phyloP scores from a whole-genome alignment of 1,139 yeast genomes.

The Diutina rugosa region DNA sequence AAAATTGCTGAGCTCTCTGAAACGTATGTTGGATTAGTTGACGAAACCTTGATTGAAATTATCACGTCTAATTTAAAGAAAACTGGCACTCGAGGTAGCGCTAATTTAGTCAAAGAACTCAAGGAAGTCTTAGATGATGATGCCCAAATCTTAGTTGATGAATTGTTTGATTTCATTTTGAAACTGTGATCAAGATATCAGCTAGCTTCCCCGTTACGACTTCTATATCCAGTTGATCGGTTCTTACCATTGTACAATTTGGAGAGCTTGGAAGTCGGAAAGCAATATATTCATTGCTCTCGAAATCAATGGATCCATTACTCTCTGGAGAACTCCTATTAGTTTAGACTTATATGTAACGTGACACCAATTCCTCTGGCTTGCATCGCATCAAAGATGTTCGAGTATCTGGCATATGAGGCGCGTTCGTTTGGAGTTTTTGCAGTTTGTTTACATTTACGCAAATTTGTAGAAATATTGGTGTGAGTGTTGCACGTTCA shows the following conservation, averaged over 20 bases:
- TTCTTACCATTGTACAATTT: no score
- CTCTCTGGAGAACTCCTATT: no score
- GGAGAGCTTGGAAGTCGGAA: no score
- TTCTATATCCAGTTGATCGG: no score
- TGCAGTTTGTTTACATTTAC: not conserved
- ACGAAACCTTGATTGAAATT: not conserved
- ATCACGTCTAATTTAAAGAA: not conserved
- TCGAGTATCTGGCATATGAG: no score
- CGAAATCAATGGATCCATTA: no score
- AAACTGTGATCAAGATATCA: not conserved
- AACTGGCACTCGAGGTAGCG: not conserved
- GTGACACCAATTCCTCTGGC: no score
- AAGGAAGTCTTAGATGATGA: not conserved
- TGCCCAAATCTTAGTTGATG: slow-evolving; percentile 1
- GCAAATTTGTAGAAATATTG: not conserved
- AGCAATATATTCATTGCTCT: no score
- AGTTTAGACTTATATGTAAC: not conserved
- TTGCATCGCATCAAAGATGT: no score
- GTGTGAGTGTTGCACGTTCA: no score
- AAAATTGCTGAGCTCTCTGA: not conserved
- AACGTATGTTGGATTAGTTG: not conserved
- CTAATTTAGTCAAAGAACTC: not conserved
- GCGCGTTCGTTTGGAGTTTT: no score
- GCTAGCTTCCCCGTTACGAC: not conserved
- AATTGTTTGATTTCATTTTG: not conserved